Percentiles rank a stretch among this genome's conserved stretches.
Evolutionary conservation across 108 stramenopile genomes (phyloP).

Genomic region (Stephanodiscus triporus): DNA sequence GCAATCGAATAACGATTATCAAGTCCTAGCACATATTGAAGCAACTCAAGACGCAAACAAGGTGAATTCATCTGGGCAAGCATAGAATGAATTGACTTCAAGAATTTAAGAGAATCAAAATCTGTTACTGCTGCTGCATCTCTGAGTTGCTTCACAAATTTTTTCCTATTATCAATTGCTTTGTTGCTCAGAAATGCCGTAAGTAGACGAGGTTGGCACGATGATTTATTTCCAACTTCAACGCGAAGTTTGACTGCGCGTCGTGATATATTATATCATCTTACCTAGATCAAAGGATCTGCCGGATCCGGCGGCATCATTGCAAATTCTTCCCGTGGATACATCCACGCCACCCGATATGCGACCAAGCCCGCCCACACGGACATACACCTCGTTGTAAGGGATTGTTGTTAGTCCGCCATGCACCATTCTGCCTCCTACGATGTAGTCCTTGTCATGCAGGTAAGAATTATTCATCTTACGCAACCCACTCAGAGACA

Average conservation of each 20-base stretch:
- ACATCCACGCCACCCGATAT: constrained; percentile 57
- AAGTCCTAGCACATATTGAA: constrained; percentile 90
- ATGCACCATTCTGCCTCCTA: constrained; percentile 66
- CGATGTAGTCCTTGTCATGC: constrained; percentile 41
- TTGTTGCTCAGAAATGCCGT: constrained; percentile 90
- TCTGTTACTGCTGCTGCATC: constrained; percentile 65
- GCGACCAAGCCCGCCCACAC: constrained; percentile 81
- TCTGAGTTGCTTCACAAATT: constrained; percentile 79
- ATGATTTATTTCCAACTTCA: too few relatives aligned
- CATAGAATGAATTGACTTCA: constrained; percentile 67
- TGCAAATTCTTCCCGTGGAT: constrained; percentile 47
- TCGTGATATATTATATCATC: not conserved
- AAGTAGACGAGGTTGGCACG: not conserved
- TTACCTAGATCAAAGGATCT: constrained; percentile 56
- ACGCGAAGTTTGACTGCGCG: not conserved
- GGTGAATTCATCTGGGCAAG: constrained; percentile 81
- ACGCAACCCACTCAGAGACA: constrained; percentile 44
- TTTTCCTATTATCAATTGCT: constrained; percentile 82
- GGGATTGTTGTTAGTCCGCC: constrained; percentile 80
- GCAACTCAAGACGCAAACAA: constrained; percentile 84
- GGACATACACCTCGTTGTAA: constrained; percentile 82
- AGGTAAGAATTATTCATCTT: constrained; percentile 50
- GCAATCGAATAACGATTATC: constrained; percentile 90
- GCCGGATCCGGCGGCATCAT: constrained; percentile 48
- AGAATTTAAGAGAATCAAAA: constrained; percentile 72